These are phyloP conservation scores for Globisporangium spinosum DNA, from an alignment of 352 stramenopile genomes.

Conservation along the genomic window DNA sequence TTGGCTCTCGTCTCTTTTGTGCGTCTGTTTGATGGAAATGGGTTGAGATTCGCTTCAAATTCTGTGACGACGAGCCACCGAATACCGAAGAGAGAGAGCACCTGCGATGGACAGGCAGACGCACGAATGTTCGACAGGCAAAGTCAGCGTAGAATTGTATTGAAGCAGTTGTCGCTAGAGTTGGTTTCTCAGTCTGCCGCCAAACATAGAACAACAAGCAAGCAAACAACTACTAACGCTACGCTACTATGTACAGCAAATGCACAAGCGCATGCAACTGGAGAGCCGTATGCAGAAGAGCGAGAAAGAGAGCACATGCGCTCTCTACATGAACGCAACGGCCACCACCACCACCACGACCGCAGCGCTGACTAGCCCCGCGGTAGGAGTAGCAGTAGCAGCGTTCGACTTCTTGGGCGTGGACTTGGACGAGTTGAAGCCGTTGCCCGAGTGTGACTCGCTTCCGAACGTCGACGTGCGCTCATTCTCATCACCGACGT, in stretches of 20 bases:
- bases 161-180: not conserved
- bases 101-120: not conserved
- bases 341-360: not conserved
- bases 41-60: not conserved
- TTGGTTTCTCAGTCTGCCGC: not conserved
- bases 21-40: not conserved
- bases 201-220: not conserved
- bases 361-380: not conserved
- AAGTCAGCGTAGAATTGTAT: not conserved
- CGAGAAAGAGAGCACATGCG: not conserved
- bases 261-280: not conserved
- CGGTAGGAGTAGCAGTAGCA: not conserved
- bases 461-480: not conserved
- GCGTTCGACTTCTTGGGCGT: not conserved
- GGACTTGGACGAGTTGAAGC: not conserved
- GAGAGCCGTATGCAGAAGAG: not conserved
- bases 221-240: not conserved
- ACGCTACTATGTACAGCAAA: not conserved
- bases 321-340: conserved; percentile 7
- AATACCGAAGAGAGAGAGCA: not conserved
- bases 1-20: not conserved
- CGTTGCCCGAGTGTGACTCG: not conserved
- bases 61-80: not conserved
- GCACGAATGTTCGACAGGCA: not conserved
- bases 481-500: not conserved